Evolutionary conservation across 2,329 filamentous ascomycete species (phyloP).

Genomic region (Cyphellophora europaea): DNA sequence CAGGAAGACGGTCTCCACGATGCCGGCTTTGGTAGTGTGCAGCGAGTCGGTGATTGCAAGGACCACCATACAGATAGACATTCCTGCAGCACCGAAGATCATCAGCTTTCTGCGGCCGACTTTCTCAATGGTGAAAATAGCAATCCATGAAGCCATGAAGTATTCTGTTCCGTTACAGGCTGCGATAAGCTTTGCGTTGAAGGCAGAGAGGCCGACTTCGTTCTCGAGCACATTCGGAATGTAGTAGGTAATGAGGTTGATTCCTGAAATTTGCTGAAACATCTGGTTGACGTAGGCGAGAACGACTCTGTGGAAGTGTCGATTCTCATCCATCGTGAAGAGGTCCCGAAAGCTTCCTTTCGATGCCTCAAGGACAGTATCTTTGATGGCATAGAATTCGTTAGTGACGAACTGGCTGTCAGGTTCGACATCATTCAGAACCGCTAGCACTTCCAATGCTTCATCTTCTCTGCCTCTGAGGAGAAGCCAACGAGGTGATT

Average conservation of each 20-base stretch:
- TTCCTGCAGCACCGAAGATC: constrained; percentile 58
- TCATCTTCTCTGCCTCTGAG: constrained; percentile 44
- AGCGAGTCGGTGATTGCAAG: constrained; percentile 34
- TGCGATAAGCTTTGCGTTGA: constrained; percentile 40
- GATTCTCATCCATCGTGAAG: constrained; percentile 49
- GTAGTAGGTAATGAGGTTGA: constrained; percentile 20
- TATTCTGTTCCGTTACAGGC: constrained; percentile 46
- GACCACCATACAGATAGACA: constrained; percentile 58
- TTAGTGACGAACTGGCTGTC: constrained; percentile 35
- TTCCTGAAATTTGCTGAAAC: constrained; percentile 38
- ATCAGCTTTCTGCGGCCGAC: constrained; percentile 57
- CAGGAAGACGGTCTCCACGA: constrained; percentile 47
- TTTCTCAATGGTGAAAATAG: constrained; percentile 41
- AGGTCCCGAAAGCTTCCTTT: constrained; percentile 47
- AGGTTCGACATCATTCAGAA: constrained; percentile 37
- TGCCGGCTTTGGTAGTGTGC: constrained; percentile 36
- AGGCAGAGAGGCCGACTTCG: constrained; percentile 29
- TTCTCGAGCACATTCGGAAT: constrained; percentile 33
- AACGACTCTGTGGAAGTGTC: constrained; percentile 46
- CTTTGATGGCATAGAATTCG: constrained; percentile 44
- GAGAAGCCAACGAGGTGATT: constrained; percentile 50
- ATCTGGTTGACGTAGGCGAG: constrained; percentile 50
- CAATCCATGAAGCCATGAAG: constrained; percentile 41
- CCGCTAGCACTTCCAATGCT: constrained; percentile 35
- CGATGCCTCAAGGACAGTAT: constrained; percentile 42